phyloP scores from a whole-genome alignment of 2,329 filamentous ascomycete genomes.

The Amylocarpus encephaloides region DNA sequence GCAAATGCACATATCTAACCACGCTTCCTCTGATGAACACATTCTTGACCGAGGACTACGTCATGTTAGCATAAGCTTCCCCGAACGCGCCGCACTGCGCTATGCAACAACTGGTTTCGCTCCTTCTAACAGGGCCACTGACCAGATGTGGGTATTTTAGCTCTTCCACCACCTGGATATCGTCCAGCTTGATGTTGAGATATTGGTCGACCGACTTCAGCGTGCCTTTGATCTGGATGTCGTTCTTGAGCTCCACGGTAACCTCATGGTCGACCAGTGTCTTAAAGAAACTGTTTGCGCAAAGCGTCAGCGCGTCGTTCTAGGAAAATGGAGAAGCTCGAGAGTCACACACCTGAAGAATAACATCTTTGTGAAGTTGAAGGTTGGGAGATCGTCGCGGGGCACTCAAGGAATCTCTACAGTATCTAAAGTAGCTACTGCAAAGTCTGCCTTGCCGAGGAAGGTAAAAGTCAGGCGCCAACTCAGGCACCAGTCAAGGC shows the following conservation, averaged over 20 bases:
- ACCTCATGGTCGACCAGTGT: conserved; percentile 96
- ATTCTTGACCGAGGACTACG: conserved; percentile 66
- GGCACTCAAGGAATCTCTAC: too few relatives aligned
- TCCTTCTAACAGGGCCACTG: conserved; percentile 23
- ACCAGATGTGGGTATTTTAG: conserved; percentile 92
- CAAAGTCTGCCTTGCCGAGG: neutral
- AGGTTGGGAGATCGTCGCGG: neutral
- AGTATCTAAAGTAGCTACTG: too few relatives aligned
- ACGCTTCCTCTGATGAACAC: conserved; percentile 72
- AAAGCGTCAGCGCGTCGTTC: neutral
- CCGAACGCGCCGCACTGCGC: neutral
- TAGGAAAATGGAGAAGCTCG: neutral
- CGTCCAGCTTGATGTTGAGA: conserved; percentile 97
- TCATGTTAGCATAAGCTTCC: neutral
- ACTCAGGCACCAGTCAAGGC: neutral
- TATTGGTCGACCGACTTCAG: conserved; percentile 98
- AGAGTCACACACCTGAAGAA: conserved; percentile 33
- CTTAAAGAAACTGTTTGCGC: conserved; percentile 77
- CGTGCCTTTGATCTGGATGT: conserved; percentile 92
- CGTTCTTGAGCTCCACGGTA: conserved; percentile 98
- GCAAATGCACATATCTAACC: conserved; percentile 67
- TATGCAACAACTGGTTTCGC: neutral
- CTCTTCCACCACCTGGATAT: conserved; percentile 88
- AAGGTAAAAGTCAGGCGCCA: neutral
- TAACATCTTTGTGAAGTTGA: conserved; percentile 30